Evolutionary conservation across 2,329 filamentous ascomycete species (phyloP), one percentile per base, ranked within the genome.

Genomic region (Epichloe gansuensis): DNA sequence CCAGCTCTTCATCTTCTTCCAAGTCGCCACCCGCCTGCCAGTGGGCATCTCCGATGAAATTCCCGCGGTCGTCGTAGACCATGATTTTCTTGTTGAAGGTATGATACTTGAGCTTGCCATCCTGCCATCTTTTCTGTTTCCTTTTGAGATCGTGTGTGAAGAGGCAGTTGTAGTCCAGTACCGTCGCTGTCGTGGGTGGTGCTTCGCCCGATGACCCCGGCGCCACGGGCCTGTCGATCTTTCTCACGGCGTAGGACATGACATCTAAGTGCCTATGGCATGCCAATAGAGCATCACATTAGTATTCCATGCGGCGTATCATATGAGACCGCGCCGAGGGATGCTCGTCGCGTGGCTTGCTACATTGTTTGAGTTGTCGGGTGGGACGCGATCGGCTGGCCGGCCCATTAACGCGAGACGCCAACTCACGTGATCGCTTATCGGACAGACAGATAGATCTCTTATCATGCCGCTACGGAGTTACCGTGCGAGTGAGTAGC

Each of bases 91-190:
- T 87, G 71, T 96, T 96, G 77, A 95, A 95, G 0, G 86, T 85
- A 63, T 96, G 90, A 57, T 85, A 95, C 57, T 85, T 86, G 55
- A 96, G 78, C 49, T 82, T 82, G 38, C 91, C 90, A 82, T 96
- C 90, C 62, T 95, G 88, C 90, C 90, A 96, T 55, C 87, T 76
- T 66, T 96, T 96, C 59, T 88, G 83, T 70, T 96, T 96, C 52
- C 87, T 82, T 49, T 82, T 81, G 42, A 95, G 66, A 63, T 96
- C 90, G 63, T 87, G 81, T 2, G 89, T 94, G 68, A 87, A 96
- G 4, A 96, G 81, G 65, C 90, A 96, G 55, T 80, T 77, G 66
- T 85, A 94, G 62, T 94, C 89, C 62, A 86, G 73, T 40, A 96
- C 89, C 0, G 79, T 75, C 2, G 89, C 88, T 21, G 82, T 85